Conservation (phyloP, 495 filamentous ascomycete species). For the Jackrogersella minutella region DNA sequence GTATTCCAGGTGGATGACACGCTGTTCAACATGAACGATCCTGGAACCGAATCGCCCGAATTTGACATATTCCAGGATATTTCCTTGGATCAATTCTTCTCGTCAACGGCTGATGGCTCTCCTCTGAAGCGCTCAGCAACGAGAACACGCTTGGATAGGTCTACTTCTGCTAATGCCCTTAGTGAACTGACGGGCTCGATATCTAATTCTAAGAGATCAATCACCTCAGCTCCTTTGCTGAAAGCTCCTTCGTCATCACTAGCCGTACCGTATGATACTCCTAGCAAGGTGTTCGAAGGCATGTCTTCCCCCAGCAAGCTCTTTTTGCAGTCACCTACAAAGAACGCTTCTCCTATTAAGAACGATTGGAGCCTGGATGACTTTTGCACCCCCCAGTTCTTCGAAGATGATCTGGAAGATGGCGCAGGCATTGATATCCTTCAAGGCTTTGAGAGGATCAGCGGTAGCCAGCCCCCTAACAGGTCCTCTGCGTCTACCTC, state of each 20-base stretch:
- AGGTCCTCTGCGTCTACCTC: conserved; percentile 37
- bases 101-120: conserved; percentile 68
- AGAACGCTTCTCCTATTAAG: conserved; percentile 56
- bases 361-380: conserved; percentile 60
- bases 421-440: conserved; percentile 81
- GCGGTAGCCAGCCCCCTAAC: conserved; percentile 53
- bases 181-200: conserved; percentile 67
- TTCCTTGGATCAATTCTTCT: conserved; percentile 55
- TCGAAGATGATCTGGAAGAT: conserved; percentile 66
- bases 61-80: conserved; percentile 80
- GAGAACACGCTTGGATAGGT: conserved; percentile 66
- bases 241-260: conserved; percentile 50
- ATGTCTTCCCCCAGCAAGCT: conserved; percentile 63
- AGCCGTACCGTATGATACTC: conserved; percentile 58
- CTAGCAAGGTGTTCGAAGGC: conserved; percentile 62
- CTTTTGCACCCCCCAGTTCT: conserved; percentile 60
- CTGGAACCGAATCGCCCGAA: conserved; percentile 58
- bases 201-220: conserved; percentile 61
- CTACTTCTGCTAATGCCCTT: conserved; percentile 67
- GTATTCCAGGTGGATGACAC: conserved; percentile 69
- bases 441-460: conserved; percentile 91
- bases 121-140: conserved; percentile 78
- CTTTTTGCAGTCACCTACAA: conserved; percentile 65
- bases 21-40: conserved; percentile 54
- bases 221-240: conserved; percentile 55